Evolutionary conservation across 2,329 filamentous ascomycete genomes (phyloP).

Genomic region (Diaporthe ilicicola): DNA sequence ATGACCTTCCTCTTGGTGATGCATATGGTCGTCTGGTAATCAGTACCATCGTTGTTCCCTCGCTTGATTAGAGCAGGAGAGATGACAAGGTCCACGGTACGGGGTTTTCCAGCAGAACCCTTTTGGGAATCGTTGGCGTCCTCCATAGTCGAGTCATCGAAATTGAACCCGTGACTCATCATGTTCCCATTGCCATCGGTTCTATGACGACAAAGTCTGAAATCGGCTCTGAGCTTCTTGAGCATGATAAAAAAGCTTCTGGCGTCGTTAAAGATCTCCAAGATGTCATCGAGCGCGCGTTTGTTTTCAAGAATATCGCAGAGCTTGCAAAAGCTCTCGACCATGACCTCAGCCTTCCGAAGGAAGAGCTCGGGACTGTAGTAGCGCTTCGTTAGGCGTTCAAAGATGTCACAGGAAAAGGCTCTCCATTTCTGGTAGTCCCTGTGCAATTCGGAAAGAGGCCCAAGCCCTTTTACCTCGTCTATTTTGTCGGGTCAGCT

Average conservation of each 20-base stretch:
- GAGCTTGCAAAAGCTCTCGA: background rate
- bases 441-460: too few species aligned
- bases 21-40: background rate
- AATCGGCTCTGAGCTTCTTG: background rate
- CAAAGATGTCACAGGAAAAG: too few species aligned
- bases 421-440: too few species aligned
- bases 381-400: too few species aligned
- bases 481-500: slow-evolving; percentile 7
- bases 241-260: slow-evolving; percentile 6
- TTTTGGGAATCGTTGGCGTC: background rate
- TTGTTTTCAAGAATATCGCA: background rate
- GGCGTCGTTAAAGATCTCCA: slow-evolving; percentile 14
- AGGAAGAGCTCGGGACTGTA: background rate
- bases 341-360: background rate
- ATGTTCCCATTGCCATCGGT: too few species aligned
- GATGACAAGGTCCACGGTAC: background rate
- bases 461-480: background rate
- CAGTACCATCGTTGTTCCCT: slow-evolving; percentile 9
- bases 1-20: slow-evolving; percentile 18
- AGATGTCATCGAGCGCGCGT: background rate
- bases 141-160: background rate
- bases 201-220: too few species aligned
- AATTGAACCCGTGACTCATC: background rate
- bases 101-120: background rate
- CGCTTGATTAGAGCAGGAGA: slow-evolving; percentile 11